A percentile compares a stretch with the other conserved stretches of the same genome.
Evolutionary conservation across 768 basidiomycete species (phyloP).

Genomic region (Leccinum longicurvipes): DNA sequence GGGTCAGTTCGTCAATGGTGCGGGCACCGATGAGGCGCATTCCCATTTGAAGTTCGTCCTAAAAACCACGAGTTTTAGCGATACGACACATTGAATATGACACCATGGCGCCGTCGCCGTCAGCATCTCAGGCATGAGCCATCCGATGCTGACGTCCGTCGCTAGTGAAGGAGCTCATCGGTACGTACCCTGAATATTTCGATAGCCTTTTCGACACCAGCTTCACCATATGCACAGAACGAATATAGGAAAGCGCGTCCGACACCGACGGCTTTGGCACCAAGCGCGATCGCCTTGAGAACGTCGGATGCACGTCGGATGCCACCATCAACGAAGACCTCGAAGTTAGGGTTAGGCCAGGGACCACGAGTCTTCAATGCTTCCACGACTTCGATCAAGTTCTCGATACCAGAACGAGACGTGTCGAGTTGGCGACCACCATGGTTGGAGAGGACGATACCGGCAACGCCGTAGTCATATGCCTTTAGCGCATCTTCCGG

Average conservation of each 20-base stretch:
- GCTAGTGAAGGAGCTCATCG: slow-evolving; percentile 36
- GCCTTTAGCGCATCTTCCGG: slow-evolving; percentile 87
- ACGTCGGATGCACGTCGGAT: slow-evolving; percentile 86
- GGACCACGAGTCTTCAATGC: slow-evolving; percentile 64
- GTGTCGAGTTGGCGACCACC: slow-evolving; percentile 78
- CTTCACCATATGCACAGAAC: slow-evolving; percentile 80
- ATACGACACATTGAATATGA: not conserved
- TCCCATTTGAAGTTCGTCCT: slow-evolving; percentile 98
- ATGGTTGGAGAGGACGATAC: slow-evolving; percentile 83
- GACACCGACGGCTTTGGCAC: slow-evolving; percentile 77
- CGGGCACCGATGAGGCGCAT: slow-evolving; percentile 86
- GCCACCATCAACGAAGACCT: slow-evolving; percentile 90
- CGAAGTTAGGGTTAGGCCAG: slow-evolving; percentile 75
- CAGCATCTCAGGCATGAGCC: not conserved
- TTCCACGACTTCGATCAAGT: slow-evolving; percentile 4
- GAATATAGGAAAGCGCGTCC: slow-evolving; percentile 84
- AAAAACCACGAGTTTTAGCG: not conserved
- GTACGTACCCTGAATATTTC: slow-evolving; percentile 63
- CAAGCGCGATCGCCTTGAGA: slow-evolving; percentile 77
- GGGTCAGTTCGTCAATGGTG: slow-evolving; percentile 71
- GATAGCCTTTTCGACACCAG: slow-evolving; percentile 81
- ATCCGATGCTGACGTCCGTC: not conserved
- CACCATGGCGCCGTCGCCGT: not conserved
- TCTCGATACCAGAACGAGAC: slow-evolving; percentile 82
- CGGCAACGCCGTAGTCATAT: slow-evolving; percentile 69